These are phyloP conservation scores for Anisodus tanguticus DNA, from an alignment of 257 asterid species.

Conservation along the genomic window DNA sequence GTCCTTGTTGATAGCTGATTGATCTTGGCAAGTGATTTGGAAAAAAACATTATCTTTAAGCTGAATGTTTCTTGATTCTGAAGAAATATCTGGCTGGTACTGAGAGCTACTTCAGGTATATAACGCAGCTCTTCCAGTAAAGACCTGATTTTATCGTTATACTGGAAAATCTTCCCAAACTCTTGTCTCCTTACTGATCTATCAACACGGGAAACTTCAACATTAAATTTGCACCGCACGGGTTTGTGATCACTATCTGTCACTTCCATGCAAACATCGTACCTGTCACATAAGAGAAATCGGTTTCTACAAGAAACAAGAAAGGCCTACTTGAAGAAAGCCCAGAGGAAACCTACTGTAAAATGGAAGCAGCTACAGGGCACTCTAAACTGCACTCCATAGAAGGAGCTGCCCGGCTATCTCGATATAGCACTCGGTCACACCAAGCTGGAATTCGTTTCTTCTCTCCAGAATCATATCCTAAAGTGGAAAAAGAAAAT, in stretches of 20 bases:
- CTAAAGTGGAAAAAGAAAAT: conserved; percentile 41
- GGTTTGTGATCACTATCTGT: conserved; percentile 97
- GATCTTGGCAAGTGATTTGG: conserved; percentile 80
- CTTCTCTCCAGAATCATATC: conserved; percentile 98
- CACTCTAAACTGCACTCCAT: conserved; percentile 78
- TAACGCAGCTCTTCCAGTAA: conserved; percentile 57
- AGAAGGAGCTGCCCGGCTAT: conserved; percentile 60
- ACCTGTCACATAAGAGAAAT: conserved; percentile 47
- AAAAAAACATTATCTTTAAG: conserved; percentile 61
- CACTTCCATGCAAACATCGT: conserved; percentile 94
- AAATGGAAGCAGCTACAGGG: conserved; percentile 81
- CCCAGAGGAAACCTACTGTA: conserved; percentile 58
- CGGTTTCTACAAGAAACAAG: not conserved
- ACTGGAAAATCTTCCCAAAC: conserved; percentile 63
- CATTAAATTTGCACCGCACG: conserved; percentile 77
- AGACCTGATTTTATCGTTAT: conserved; percentile 50
- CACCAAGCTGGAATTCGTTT: conserved; percentile 99
- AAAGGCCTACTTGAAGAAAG: conserved; percentile 15
- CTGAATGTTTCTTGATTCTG: conserved; percentile 70
- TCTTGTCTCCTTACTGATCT: conserved; percentile 83
- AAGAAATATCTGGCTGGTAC: conserved; percentile 58
- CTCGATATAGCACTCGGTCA: conserved; percentile 84
- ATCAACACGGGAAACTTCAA: conserved; percentile 79
- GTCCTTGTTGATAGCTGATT: conserved; percentile 60
- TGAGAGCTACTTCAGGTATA: conserved; percentile 68